Percentiles rank a stretch among this genome's conserved stretches.
Evolutionary conservation across 73 alveolate species (phyloP).

Genomic region (Halteria grandinella): DNA sequence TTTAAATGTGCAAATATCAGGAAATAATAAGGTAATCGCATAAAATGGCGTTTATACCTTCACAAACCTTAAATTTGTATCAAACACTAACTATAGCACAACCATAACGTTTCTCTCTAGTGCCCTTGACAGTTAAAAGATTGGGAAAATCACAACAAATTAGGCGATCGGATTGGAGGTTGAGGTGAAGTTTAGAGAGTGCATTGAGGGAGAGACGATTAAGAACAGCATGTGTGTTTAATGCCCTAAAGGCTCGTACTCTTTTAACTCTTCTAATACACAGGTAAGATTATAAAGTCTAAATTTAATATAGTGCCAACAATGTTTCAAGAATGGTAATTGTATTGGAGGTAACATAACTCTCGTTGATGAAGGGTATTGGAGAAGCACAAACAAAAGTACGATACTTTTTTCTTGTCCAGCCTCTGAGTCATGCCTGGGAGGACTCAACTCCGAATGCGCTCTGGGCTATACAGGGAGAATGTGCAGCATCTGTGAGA

Average conservation of each 20-base stretch:
- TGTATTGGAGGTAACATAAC: constrained; percentile 29
- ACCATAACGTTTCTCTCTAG: background rate
- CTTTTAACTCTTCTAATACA: constrained; percentile 1
- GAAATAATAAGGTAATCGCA: constrained; percentile 17
- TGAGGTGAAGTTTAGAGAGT: background rate
- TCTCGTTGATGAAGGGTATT: background rate
- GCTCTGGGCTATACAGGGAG: constrained; percentile 25
- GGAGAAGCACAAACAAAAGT: constrained; percentile 3
- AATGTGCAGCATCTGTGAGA: constrained; percentile 7
- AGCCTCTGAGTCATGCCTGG: constrained; percentile 7
- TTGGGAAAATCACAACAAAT: background rate
- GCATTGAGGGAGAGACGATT: constrained; percentile 4
- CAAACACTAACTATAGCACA: constrained; percentile 14
- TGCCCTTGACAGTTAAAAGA: background rate
- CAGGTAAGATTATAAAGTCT: too few species aligned
- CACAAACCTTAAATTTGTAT: background rate
- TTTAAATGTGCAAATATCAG: background rate
- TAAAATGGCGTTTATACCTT: constrained; percentile 3
- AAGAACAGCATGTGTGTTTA: constrained; percentile 32
- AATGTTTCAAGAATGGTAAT: constrained; percentile 23
- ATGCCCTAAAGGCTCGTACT: constrained; percentile 23
- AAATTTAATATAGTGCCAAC: too few species aligned
- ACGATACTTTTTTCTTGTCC: background rate
- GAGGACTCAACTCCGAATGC: constrained; percentile 30
- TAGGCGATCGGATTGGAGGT: background rate